Evolutionary conservation across 805 yeast genomes (phyloP).

Genomic region (Schwanniomyces occidentalis): DNA sequence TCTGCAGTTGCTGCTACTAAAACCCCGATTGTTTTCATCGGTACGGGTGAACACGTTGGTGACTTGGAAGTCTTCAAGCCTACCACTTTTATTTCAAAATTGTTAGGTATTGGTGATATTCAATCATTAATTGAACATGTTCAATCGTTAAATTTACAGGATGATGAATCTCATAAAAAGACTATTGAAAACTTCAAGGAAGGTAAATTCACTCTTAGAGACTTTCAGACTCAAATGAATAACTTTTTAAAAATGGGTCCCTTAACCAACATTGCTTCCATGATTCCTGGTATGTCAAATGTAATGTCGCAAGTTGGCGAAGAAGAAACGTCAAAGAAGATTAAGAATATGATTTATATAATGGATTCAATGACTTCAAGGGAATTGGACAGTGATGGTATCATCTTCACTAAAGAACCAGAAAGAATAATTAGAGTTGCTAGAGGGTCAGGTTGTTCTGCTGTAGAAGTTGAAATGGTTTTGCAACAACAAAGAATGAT

Average conservation of each 20-base stretch:
- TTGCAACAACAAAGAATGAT: conserved; percentile 89
- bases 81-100: conserved; percentile 82
- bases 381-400: conserved; percentile 90
- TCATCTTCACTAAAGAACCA: conserved; percentile 76
- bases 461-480: conserved; percentile 89
- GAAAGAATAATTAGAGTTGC: conserved; percentile 87
- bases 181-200: conserved; percentile 90
- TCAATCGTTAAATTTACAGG: conserved; percentile 70
- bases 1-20: conserved; percentile 97
- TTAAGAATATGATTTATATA: conserved; percentile 86
- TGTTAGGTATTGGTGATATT: conserved; percentile 93
- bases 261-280: conserved; percentile 84
- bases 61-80: conserved; percentile 93
- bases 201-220: conserved; percentile 90
- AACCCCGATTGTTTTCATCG: conserved; percentile 93
- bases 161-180: conserved; percentile 74
- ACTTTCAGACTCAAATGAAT: conserved; percentile 92
- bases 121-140: conserved; percentile 95
- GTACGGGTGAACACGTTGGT: conserved; percentile 96
- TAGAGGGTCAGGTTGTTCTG: conserved; percentile 90
- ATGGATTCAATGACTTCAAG: conserved; percentile 95
- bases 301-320: conserved; percentile 87
- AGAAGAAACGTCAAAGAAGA: conserved; percentile 81
- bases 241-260: conserved; percentile 98
- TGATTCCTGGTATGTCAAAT: conserved; percentile 89